Evolutionary conservation across 164 flowering plant genomes (phyloP).

Genomic region (Stephania japonica): DNA sequence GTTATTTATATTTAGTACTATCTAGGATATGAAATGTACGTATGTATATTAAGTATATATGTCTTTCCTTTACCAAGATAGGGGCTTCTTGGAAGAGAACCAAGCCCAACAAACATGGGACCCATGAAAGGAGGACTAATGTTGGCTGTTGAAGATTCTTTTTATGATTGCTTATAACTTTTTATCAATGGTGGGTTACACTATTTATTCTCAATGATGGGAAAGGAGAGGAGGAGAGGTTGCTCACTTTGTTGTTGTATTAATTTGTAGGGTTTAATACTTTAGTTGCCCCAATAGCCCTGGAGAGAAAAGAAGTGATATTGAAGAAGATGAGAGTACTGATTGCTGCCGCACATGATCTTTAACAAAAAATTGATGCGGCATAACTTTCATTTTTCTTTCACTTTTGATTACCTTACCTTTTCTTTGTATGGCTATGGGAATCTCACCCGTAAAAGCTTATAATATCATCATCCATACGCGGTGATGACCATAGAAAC

Average conservation of each 20-base stretch:
- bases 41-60: too few relatives aligned
- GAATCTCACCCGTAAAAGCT: neutral
- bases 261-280: conserved; percentile 11
- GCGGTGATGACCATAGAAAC: neutral
- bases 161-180: neutral
- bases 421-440: neutral
- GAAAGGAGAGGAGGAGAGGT: neutral
- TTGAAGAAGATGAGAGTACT: neutral
- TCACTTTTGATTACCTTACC: neutral
- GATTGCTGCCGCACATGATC: neutral
- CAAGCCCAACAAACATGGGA: neutral
- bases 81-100: too few relatives aligned
- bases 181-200: neutral
- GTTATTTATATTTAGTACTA: too few relatives aligned
- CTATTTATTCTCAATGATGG: neutral
- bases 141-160: conserved; percentile 6
- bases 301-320: neutral
- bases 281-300: neutral
- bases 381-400: neutral
- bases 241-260: neutral
- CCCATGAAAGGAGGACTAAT: conserved; percentile 8
- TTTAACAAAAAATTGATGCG: neutral
- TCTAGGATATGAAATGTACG: too few relatives aligned
- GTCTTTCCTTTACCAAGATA: too few relatives aligned
- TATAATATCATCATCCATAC: conserved; percentile 1